phyloP scores from a whole-genome alignment of 805 yeast genomes.

The Hanseniaspora singularis region DNA sequence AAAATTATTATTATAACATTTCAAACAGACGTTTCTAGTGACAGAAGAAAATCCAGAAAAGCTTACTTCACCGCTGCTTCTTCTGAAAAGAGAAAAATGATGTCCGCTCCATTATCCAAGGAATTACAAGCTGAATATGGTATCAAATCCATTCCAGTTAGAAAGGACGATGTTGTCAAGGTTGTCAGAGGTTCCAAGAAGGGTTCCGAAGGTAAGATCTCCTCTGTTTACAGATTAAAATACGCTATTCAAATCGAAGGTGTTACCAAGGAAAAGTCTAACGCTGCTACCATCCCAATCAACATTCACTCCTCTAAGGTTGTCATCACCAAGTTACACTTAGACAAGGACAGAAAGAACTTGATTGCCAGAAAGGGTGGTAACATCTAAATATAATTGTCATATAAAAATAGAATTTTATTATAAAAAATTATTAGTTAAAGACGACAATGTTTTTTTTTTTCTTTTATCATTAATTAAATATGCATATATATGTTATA shows the following conservation, averaged over 20 bases:
- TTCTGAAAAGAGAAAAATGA: conserved; percentile 80
- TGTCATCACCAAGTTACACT: conserved; percentile 94
- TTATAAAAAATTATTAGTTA: too few species aligned
- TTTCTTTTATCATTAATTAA: too few species aligned
- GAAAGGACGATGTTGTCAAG: conserved; percentile 90
- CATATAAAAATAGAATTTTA: background rate
- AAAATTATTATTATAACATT: background rate
- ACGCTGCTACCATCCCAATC: conserved; percentile 94
- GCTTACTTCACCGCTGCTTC: conserved; percentile 99
- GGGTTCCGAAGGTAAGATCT: conserved; percentile 97
- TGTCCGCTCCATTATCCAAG: conserved; percentile 98
- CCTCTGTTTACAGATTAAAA: conserved; percentile 98
- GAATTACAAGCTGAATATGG: conserved; percentile 97
- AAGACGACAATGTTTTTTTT: background rate
- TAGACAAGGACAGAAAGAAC: conserved; percentile 98
- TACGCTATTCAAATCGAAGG: conserved; percentile 93
- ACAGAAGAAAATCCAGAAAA: conserved; percentile 99
- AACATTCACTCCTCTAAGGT: conserved; percentile 98
- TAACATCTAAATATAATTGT: conserved; percentile 49
- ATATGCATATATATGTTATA: too few species aligned
- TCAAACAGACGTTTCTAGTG: conserved; percentile 83
- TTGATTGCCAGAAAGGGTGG: conserved; percentile 97
- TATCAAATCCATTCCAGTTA: conserved; percentile 89
- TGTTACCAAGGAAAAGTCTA: conserved; percentile 93
- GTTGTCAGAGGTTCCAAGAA: conserved; percentile 98